Evolutionary conservation across 192 early-diverging fungal species (phyloP).

Genomic region (Mortierella antarctica): DNA sequence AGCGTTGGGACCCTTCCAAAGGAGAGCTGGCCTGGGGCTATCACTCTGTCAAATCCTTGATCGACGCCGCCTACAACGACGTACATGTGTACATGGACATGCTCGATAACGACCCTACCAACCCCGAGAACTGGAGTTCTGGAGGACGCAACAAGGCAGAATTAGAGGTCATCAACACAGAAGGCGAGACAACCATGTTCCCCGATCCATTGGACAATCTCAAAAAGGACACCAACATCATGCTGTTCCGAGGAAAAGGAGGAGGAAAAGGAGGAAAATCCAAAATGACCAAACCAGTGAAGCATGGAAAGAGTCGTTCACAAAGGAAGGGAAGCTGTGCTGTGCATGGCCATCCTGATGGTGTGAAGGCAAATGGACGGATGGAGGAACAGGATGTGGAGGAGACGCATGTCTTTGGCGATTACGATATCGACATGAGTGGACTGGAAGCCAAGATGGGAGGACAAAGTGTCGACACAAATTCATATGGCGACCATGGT

Average conservation of each 20-base stretch:
- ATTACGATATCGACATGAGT: background rate
- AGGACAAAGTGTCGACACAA: background rate
- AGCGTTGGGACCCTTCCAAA: constrained; percentile 17
- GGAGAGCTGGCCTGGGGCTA: constrained; percentile 51
- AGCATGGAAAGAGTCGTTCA: too few species aligned
- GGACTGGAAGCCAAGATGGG: background rate
- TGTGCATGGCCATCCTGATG: too few species aligned
- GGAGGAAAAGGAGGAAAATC: background rate
- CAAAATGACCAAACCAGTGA: too few species aligned
- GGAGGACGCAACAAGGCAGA: background rate
- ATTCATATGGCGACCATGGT: background rate
- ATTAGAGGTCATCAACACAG: background rate
- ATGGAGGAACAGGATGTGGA: background rate
- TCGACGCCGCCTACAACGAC: constrained; percentile 34
- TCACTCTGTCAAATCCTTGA: constrained; percentile 37
- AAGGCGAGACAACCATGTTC: background rate
- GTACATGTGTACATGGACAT: constrained; percentile 41
- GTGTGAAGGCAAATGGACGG: background rate
- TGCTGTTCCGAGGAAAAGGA: background rate
- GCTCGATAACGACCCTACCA: constrained; percentile 38
- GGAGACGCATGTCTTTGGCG: background rate
- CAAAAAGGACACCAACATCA: background rate
- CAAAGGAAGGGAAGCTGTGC: too few species aligned
- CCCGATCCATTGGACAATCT: too few species aligned
- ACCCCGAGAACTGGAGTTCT: constrained; percentile 21